A percentile compares a stretch with the other conserved stretches of the same genome.
Conservation (phyloP, 345 rosid genomes). For the Acer yangbiense region DNA sequence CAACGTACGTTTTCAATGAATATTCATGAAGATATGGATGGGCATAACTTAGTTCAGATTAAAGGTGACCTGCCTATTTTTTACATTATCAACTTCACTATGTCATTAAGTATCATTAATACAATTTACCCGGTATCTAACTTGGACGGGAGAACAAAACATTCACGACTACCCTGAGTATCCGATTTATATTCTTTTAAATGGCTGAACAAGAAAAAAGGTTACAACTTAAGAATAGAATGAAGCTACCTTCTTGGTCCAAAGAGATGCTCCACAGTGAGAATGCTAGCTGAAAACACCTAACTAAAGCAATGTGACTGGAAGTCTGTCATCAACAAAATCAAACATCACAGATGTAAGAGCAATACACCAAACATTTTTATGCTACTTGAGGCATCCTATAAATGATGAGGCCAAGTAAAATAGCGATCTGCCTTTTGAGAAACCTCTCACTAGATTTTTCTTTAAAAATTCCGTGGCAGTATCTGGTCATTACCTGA, state of each 20-base stretch:
- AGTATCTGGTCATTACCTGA: not conserved
- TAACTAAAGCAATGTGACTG: constrained; percentile 71
- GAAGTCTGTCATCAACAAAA: constrained; percentile 62
- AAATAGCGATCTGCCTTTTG: not conserved
- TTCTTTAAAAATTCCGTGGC: not conserved
- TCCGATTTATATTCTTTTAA: not conserved
- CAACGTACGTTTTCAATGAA: not conserved
- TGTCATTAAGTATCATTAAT: not conserved
- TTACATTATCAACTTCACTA: constrained; percentile 1
- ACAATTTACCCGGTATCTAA: not conserved
- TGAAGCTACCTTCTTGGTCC: constrained; percentile 63
- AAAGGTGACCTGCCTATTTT: not conserved
- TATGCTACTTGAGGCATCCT: constrained; percentile 5
- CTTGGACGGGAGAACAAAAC: not conserved
- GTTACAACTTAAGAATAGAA: constrained; percentile 11
- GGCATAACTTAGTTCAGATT: constrained; percentile 3
- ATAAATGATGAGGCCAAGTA: not conserved
- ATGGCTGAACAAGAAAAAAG: not conserved
- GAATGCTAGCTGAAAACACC: constrained; percentile 88
- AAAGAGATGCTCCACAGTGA: constrained; percentile 75
- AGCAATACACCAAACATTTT: not conserved
- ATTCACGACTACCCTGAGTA: not conserved
- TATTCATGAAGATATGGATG: not conserved
- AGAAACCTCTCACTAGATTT: not conserved
- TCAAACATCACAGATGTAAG: constrained; percentile 1